Evolutionary conservation across 441 rosid genomes (phyloP), one percentile per base, ranked within the genome.

Genomic region (Gossypium davidsonii): DNA sequence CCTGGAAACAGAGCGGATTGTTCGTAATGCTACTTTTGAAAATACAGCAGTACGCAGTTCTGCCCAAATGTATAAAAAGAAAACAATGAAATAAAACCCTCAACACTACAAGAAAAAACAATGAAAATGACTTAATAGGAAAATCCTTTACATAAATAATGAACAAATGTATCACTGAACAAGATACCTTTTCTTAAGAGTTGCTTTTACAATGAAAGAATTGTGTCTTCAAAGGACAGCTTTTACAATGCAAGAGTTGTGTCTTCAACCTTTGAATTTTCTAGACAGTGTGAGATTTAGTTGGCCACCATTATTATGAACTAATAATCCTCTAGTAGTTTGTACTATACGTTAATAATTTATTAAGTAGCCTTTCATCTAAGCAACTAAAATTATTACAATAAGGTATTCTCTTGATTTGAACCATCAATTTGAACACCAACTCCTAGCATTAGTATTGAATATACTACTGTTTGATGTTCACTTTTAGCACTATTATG

Each of bases 31-130:
- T 2, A 95, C 97, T 77, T 92, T 92, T 26, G 99, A 92, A 77
- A 92, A 95, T 70, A 95, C 89, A 57, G 98, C 91, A 51, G 97
- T 87, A 61, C 97, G 89, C 78, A 94, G 80, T 65, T 92, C 98
- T 94, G 90, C 77, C 17, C 61, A 53, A 4, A 31, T 18, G 5
- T 7, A 55, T 20, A 18, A 55, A 39, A 55, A 55, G 17, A 17
- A 17, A 53, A 18, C 58, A 53, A 53, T 53, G 58, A 53, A 53
- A 53, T 17, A 55, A 18, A 55, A 18, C 25, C 15, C 61, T 39
- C 46, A 39, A 9, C 12, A 39, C 46, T 9, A 2, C 46, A 39
- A 39, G 46, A 39, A 9, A 39, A 39, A 39, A 39, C 46, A 39
- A 39, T 39, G 12, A 39, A 39, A 39, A 9, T 39, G 12, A 39